phyloP scores from a whole-genome alignment of 495 filamentous ascomycete species.

The Podospora fimiseda region DNA sequence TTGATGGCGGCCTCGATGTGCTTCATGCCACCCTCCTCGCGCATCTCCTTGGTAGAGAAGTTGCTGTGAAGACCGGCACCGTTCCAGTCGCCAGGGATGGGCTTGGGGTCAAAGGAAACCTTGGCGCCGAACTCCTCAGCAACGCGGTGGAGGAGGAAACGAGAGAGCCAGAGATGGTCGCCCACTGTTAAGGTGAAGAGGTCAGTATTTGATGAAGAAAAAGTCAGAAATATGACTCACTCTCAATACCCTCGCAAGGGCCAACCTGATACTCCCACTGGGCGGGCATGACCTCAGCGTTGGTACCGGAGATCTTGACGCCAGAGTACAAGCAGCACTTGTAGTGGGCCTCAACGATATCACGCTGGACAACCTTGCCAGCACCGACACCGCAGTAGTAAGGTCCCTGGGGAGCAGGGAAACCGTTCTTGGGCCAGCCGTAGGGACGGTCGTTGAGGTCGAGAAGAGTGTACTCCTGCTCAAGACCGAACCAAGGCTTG shows the following conservation, averaged over 20 bases:
- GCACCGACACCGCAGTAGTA: constrained; percentile 99
- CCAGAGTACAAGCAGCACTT: constrained; percentile 89
- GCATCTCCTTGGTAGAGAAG: constrained; percentile 82
- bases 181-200: constrained; percentile 54
- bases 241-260: constrained; percentile 82
- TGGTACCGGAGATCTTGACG: constrained; percentile 95
- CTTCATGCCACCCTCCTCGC: constrained; percentile 91
- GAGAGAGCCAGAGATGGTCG: constrained; percentile 95
- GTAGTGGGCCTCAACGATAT: constrained; percentile 98
- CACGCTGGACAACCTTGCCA: constrained; percentile 95
- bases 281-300: constrained; percentile 88
- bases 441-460: constrained; percentile 81
- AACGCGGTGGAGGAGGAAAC: constrained; percentile 92
- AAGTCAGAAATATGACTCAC: too few species aligned
- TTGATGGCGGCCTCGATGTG: constrained; percentile 63
- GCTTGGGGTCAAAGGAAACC: constrained; percentile 96
- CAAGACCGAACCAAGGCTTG: constrained; percentile 95
- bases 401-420: constrained; percentile 87
- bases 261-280: constrained; percentile 99
- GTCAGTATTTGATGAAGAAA: constrained; percentile 8
- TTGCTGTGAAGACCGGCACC: constrained; percentile 95
- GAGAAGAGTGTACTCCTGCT: constrained; percentile 74
- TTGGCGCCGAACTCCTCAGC: constrained; percentile 96
- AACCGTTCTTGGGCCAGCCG: constrained; percentile 85
- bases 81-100: constrained; percentile 99